These are phyloP conservation scores for Colletotrichum orbiculare DNA, from an alignment of 2,329 filamentous ascomycete species.

Conservation along the genomic window DNA sequence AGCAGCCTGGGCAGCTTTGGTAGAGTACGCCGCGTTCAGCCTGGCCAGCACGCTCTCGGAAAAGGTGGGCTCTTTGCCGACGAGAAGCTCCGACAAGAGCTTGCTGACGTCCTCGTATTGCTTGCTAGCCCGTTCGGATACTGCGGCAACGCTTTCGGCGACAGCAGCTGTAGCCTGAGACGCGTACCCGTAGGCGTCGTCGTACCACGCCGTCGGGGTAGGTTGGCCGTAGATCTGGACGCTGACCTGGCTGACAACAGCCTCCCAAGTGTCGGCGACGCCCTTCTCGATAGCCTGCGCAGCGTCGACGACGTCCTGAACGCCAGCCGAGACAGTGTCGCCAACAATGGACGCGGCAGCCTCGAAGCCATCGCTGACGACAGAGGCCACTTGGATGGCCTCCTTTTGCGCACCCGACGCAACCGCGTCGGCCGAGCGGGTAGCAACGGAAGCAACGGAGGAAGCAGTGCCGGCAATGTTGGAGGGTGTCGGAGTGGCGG, in stretches of 20 bases:
- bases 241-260: conserved; percentile 70
- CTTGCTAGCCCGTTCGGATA: conserved; percentile 67
- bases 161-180: conserved; percentile 66
- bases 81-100: conserved; percentile 80
- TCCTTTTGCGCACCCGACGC: conserved; percentile 61
- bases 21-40: conserved; percentile 78
- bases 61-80: conserved; percentile 82
- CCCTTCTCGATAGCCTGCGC: conserved; percentile 52
- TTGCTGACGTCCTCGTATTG: conserved; percentile 78
- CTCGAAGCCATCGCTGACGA: conserved; percentile 54
- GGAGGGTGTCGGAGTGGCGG: conserved; percentile 70
- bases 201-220: conserved; percentile 67
- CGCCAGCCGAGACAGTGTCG: conserved; percentile 45
- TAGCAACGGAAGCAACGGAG: conserved; percentile 57
- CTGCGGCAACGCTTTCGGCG: conserved; percentile 60
- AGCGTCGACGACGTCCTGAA: conserved; percentile 54
- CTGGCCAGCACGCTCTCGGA: conserved; percentile 82
- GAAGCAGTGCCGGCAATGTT: conserved; percentile 62
- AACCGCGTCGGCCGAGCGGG: conserved; percentile 56
- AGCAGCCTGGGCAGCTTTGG: conserved; percentile 67
- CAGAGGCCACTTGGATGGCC: conserved; percentile 62
- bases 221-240: conserved; percentile 77
- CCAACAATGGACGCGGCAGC: conserved; percentile 50
- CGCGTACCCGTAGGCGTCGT: conserved; percentile 66
- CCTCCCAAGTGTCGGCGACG: conserved; percentile 53